Evolutionary conservation across 306 rosid genomes (phyloP), one percentile per base, ranked within the genome.

Genomic region (Cucumis cinereus): DNA sequence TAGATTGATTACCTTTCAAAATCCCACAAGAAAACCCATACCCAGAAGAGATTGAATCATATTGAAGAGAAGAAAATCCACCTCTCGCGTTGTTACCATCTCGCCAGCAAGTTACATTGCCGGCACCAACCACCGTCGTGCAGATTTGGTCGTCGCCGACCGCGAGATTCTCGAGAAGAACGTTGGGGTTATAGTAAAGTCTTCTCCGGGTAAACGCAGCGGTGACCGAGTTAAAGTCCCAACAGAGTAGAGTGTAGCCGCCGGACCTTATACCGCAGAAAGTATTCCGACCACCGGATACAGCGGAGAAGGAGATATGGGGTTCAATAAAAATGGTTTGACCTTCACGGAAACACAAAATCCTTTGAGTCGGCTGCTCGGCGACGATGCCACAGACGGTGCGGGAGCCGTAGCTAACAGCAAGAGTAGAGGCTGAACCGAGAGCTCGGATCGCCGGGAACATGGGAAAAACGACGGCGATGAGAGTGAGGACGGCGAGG

Each of bases 21-120:
- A 93, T 85, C 16, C 98, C 98, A 40, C 98, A 93, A 82, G 97
- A 81, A 78, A 91, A 91, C 1, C 83, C 90, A n/a, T 66, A 80
- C 81, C 98, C 98, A 77, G 98, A 93, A 72, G 98, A 88, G 64
- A 91, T 83, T 0, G 90, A 91, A 38, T 5, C 9, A 43, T 89
- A 91, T 30, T 49, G 75, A 38, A 74, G 79, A 53, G 90, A 30
- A 54, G 81, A 84, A 2, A 78, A 45, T 11, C 7, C 5, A 63
- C 79, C 22, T 5, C 5, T 61, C n/a, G 12, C 9, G 6, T 52
- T 11, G 7, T 52, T 14, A 2, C 19, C 30, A 3, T 3, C 26
- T 74, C 97, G 83, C 98, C 98, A 91, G 72, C 98, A 93, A 26
- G 16, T 63, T 17, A 86, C 84, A 17, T 62, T 76, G 38, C 89